These are phyloP conservation scores for Rhizopus stolonifer DNA, from an alignment of 371 early-diverging fungal genomes.

Conservation along the genomic window DNA sequence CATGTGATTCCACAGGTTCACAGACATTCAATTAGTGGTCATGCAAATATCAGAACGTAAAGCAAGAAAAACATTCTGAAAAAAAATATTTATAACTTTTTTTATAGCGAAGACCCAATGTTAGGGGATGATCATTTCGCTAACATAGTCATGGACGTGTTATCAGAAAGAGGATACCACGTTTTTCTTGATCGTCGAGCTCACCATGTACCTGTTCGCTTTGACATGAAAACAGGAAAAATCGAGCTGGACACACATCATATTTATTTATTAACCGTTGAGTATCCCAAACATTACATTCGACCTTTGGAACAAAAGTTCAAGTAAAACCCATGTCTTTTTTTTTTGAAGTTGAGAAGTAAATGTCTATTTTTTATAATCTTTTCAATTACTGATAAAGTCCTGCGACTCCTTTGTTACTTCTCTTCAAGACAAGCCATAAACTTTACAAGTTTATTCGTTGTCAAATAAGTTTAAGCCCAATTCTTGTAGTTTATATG, in stretches of 20 bases:
- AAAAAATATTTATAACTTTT: not conserved
- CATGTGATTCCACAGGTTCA: slow-evolving; percentile 56
- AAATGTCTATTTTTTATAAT: too few relatives aligned
- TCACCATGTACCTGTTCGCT: slow-evolving; percentile 56
- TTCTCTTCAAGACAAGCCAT: too few relatives aligned
- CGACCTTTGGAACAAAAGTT: slow-evolving; percentile 69
- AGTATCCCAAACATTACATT: slow-evolving; percentile 70
- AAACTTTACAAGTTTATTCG: too few relatives aligned
- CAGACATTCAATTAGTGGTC: slow-evolving; percentile 66
- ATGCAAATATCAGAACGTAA: slow-evolving; percentile 63
- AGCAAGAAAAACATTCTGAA: not conserved
- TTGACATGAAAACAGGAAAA: slow-evolving; percentile 61
- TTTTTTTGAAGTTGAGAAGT: too few relatives aligned
- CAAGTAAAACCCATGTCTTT: slow-evolving; percentile 27
- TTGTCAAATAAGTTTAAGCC: too few relatives aligned
- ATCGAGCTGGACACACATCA: slow-evolving; percentile 59
- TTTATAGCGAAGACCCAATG: slow-evolving; percentile 44
- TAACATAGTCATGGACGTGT: slow-evolving; percentile 64
- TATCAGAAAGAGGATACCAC: slow-evolving; percentile 68
- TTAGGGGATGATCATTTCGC: slow-evolving; percentile 54
- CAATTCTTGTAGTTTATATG: too few relatives aligned
- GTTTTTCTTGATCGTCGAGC: slow-evolving; percentile 59
- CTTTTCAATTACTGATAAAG: too few relatives aligned
- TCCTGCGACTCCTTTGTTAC: too few relatives aligned
- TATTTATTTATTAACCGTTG: slow-evolving; percentile 57